These are phyloP conservation scores for Colletotrichum sp. DNA, from an alignment of 2,329 filamentous ascomycete species.

Conservation along the genomic window DNA sequence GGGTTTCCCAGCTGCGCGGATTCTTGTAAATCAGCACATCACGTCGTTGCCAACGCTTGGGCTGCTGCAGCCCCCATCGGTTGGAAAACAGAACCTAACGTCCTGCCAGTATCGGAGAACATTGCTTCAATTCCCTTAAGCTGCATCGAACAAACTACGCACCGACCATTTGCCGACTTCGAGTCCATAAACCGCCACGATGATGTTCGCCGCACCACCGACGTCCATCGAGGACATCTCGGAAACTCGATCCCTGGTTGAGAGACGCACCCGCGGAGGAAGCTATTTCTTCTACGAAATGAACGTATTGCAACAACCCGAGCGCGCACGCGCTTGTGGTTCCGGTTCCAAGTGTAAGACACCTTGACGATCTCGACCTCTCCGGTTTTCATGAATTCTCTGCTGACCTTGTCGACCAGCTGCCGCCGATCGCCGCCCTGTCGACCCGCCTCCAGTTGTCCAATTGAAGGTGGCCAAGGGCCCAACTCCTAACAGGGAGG, in stretches of 20 bases:
- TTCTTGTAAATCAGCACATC: background rate
- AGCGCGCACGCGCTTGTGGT: constrained; percentile 92
- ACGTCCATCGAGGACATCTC: background rate
- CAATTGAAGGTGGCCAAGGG: constrained; percentile 87
- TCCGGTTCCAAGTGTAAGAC: constrained; percentile 90
- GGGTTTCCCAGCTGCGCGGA: background rate
- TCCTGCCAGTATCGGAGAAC: background rate
- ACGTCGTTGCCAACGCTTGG: background rate
- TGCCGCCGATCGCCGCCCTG: constrained; percentile 86
- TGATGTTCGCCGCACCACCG: background rate
- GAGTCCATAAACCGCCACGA: background rate
- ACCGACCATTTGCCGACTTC: background rate
- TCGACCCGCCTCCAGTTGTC: constrained; percentile 93
- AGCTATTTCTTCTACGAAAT: constrained; percentile 81
- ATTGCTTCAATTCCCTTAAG: background rate
- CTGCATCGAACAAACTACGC: background rate
- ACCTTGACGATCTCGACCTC: background rate
- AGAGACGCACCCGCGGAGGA: constrained; percentile 68
- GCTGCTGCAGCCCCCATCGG: background rate
- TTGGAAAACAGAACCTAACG: background rate
- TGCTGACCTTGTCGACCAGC: constrained; percentile 50
- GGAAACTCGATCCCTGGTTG: background rate
- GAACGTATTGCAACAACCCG: constrained; percentile 90
- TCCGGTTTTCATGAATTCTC: constrained; percentile 22
- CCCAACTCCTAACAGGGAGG: constrained; percentile 52